Evolutionary conservation across 306 rosid species (phyloP).

Genomic region (Prunus davidiana): DNA sequence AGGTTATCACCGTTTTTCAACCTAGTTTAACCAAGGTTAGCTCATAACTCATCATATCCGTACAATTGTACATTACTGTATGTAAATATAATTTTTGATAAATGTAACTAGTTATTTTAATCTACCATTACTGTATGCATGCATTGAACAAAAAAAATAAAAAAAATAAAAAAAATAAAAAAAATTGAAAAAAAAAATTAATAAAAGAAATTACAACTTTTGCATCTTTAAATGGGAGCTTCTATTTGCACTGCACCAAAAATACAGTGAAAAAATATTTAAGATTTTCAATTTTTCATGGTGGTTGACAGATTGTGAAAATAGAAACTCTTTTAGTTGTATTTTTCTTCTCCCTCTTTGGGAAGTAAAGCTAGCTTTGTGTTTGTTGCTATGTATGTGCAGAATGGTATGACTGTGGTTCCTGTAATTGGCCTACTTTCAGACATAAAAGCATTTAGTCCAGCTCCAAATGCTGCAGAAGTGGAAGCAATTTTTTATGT

Average conservation of each 20-base stretch:
- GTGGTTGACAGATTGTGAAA: neutral
- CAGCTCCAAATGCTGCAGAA: conserved; percentile 63
- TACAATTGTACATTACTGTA: neutral
- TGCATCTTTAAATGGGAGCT: no score
- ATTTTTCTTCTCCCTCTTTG: neutral
- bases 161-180: no score
- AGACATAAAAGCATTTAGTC: conserved; percentile 60
- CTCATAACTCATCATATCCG: neutral
- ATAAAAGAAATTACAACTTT: no score
- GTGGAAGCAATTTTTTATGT: conserved; percentile 76
- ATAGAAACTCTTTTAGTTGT: neutral
- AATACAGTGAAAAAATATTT: no score
- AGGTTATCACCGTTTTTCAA: conserved; percentile 50
- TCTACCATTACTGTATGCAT: no score
- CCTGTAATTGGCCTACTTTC: conserved; percentile 77
- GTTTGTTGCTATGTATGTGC: conserved; percentile 19
- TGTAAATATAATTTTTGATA: neutral
- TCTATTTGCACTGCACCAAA: no score
- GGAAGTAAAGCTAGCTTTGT: neutral
- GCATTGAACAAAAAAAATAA: no score
- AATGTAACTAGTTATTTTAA: neutral
- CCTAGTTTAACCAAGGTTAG: conserved; percentile 36
- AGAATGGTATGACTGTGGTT: conserved; percentile 60
- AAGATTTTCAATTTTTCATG: neutral
- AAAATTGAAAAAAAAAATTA: accelerated